Percentiles rank a stretch among this genome's conserved stretches.
Conservation (phyloP, 352 stramenopile genomes). For the Globisporangium uncinulatum region DNA sequence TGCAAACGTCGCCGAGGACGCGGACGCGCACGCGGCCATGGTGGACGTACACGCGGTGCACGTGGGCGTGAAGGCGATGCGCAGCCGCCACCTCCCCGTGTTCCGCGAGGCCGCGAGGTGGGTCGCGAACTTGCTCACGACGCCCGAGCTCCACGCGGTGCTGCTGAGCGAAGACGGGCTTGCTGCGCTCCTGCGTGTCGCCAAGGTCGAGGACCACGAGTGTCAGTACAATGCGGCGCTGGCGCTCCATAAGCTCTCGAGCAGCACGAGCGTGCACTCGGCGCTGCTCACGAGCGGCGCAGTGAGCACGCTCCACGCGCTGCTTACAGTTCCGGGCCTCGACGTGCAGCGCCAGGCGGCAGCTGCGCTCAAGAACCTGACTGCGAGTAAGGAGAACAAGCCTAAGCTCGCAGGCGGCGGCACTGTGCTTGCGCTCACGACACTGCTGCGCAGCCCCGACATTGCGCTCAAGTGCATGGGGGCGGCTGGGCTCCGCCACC, state of each 20-base stretch:
- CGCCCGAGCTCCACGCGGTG: conserved; percentile 64
- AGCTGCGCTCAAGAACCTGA: conserved; percentile 89
- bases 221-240: conserved; percentile 88
- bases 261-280: conserved; percentile 65
- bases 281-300: conserved; percentile 55
- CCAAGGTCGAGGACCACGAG: conserved; percentile 88
- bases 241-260: conserved; percentile 85
- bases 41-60: conserved; percentile 87
- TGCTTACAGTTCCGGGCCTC: conserved; percentile 66
- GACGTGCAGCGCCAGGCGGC: conserved; percentile 87
- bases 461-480: conserved; percentile 83
- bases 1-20: conserved; percentile 90
- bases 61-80: conserved; percentile 84
- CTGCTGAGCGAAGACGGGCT: conserved; percentile 88
- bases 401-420: conserved; percentile 83
- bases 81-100: conserved; percentile 83
- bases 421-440: conserved; percentile 77
- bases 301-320: conserved; percentile 56
- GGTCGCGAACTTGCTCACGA: conserved; percentile 88
- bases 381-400: conserved; percentile 89
- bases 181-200: conserved; percentile 76
- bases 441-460: conserved; percentile 75
- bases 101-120: conserved; percentile 90
- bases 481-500: conserved; percentile 80
- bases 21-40: conserved; percentile 76